Evolutionary conservation across 176 grass and related monocot species (phyloP), one percentile per base, ranked within the genome.

Genomic region (Lolium multiflorum): DNA sequence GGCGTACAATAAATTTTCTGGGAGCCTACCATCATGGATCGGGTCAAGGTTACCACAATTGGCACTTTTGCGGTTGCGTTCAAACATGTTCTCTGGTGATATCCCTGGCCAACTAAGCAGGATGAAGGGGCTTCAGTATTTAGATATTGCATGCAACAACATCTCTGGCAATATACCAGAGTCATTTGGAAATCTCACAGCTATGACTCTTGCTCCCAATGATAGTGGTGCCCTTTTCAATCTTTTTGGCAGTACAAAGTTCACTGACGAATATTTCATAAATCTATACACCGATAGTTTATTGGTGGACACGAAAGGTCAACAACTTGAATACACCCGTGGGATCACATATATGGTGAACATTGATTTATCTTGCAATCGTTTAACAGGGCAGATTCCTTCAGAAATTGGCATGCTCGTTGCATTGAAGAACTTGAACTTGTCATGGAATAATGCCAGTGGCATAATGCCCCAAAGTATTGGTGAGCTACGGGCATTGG

Each of bases 401-500:
- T 20, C 9, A 9, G 76, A 76, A 21, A 35, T 83, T 7, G n/a
- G 71, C 2, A 37, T 14, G 25, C 41, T 88, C 1, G 39, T 6
- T 15, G 74, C 70, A 24, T 18, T 83, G 41, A 77, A 39, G 1
- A 49, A 62, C 48, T 16, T 88, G 24, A 88, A 83, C 54, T 44
- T 88, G 38, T 88, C 87, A 12, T 78, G 47, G 26, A 88, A 88
- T 55, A 66, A 70, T 78, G 39, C 83, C 7, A 69, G 28, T 11
- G 87, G 38, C 56, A 83, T 47, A 47, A 79, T 88, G 10, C 87
- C 87, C 11, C 2, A 58, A 20, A 71, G 87, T 25, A 88, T 82
- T 21, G 81, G 74, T 31, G 71, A 38, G 11, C 21, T 25, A 14
- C 4, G 21, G 1, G 22, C 9, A 11, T 26, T 25, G 4, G 60